A percentile compares a stretch with the other conserved stretches of the same genome.
These are phyloP conservation scores for Arachis hypogaea DNA, from an alignment of 306 rosid species.

Conservation along the genomic window DNA sequence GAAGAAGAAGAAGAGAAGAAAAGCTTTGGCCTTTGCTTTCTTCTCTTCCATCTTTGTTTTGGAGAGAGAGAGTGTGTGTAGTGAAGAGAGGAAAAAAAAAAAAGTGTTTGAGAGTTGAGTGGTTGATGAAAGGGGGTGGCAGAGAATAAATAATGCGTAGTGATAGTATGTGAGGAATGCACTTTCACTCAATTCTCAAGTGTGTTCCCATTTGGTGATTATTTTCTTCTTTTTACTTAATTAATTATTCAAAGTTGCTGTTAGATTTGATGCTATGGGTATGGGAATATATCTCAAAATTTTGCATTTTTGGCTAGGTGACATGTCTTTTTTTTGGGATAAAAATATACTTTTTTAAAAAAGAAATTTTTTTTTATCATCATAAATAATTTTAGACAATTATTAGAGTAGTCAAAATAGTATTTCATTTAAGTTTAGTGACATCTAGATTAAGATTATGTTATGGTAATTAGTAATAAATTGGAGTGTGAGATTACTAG, in stretches of 20 bases:
- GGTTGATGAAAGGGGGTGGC: background rate
- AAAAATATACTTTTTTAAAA: too few species aligned
- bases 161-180: background rate
- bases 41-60: slow-evolving; percentile 51
- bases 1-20: slow-evolving; percentile 11
- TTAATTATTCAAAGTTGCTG: background rate
- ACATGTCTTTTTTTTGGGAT: too few species aligned
- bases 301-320: background rate
- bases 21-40: background rate
- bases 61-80: background rate
- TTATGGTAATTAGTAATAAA: too few species aligned
- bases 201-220: background rate
- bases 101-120: background rate
- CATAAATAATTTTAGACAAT: too few species aligned
- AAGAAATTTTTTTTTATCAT: too few species aligned
- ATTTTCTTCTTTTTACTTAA: too few species aligned
- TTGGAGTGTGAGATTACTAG: too few species aligned
- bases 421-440: too few species aligned
- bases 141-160: background rate
- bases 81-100: background rate
- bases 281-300: too few species aligned
- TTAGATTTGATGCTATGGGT: background rate
- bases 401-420: too few species aligned
- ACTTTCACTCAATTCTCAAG: background rate
- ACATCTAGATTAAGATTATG: too few species aligned